Evolutionary conservation across 305 asterid species (phyloP).

Genomic region (Caryopteris hybrid): DNA sequence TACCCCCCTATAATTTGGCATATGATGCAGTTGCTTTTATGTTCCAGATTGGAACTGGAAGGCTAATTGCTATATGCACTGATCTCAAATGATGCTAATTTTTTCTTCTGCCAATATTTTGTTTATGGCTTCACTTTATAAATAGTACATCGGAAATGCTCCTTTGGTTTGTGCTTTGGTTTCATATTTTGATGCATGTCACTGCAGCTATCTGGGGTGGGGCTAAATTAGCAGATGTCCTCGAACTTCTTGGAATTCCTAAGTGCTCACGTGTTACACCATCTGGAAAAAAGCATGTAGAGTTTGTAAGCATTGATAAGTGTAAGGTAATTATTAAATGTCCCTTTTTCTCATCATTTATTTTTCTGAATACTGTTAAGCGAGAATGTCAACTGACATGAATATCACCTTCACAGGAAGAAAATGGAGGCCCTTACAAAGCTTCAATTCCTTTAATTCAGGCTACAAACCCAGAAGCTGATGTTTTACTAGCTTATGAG

Average conservation of each 20-base stretch:
- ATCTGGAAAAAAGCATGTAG: constrained; percentile 80
- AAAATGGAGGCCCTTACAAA: constrained; percentile 92
- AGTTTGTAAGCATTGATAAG: constrained; percentile 89
- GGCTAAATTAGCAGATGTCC: constrained; percentile 87
- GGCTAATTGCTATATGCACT: neutral
- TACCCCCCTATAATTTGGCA: neutral
- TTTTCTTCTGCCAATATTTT: constrained; percentile 1
- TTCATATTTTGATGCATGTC: constrained; percentile 18
- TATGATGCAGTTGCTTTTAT: neutral
- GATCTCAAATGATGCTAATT: neutral
- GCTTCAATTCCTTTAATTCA: constrained; percentile 84
- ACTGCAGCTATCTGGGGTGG: constrained; percentile 90
- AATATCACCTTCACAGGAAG: constrained; percentile 54
- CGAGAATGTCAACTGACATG: constrained; percentile 20
- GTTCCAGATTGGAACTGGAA: neutral
- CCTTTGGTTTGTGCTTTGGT: neutral
- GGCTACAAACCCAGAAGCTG: constrained; percentile 89
- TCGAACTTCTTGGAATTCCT: constrained; percentile 72
- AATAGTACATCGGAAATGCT: neutral
- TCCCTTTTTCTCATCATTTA: neutral
- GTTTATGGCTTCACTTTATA: neutral
- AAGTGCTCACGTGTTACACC: constrained; percentile 49
- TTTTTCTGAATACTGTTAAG: neutral
- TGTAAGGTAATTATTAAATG: constrained; percentile 71
- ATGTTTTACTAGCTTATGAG: constrained; percentile 91